Evolutionary conservation across 2,329 filamentous ascomycete species (phyloP), one percentile per base, ranked within the genome.

Genomic region (Fusarium penzigii): DNA sequence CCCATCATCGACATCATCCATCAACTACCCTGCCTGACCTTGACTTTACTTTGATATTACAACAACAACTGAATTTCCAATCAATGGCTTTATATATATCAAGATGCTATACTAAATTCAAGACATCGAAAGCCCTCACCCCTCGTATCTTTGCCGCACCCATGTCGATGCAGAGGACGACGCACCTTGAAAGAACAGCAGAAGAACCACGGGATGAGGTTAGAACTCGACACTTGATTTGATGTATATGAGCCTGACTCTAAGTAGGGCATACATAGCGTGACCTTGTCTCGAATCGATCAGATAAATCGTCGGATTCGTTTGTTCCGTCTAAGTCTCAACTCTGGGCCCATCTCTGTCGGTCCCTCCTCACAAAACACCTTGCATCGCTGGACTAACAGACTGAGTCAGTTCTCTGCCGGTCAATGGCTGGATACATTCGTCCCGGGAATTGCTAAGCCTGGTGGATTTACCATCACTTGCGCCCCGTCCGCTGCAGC

Each of bases 381-480:
- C 42, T 34, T 3, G 20, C 5, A 13, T 42, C 17, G 5, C n/a
- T 14, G 9, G 12, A 7, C 32, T 56, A 17, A 51, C 14, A 4
- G 12, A 32, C 5, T 17, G 3, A 2, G 9, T 41, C 70, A 89
- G 79, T 95, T 94, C 72, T 78, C 85, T 6, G 84, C 92, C 6
- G 92, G 92, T 48, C 92, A 96, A 77, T 96, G 91, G 90, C 80
- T 96, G 50, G 92, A 96, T 68, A 86, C 91, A 7, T 87, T 88
- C 68, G 81, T 91, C 48, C 90, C 92, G 2, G 77, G 75, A 38
- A 73, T 90, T 42, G 64, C 79, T 41, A 85, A 87, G 67, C 86
- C 90, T 4, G 92, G 92, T 34, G 92, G 92, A 52, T 96, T 96
- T 76, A 96, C 91, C 40, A 88, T 96, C 58, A 93, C 90, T 7